Evolutionary conservation across 1,284 basidiomycete species (phyloP).

Genomic region (Malassezia equina): DNA sequence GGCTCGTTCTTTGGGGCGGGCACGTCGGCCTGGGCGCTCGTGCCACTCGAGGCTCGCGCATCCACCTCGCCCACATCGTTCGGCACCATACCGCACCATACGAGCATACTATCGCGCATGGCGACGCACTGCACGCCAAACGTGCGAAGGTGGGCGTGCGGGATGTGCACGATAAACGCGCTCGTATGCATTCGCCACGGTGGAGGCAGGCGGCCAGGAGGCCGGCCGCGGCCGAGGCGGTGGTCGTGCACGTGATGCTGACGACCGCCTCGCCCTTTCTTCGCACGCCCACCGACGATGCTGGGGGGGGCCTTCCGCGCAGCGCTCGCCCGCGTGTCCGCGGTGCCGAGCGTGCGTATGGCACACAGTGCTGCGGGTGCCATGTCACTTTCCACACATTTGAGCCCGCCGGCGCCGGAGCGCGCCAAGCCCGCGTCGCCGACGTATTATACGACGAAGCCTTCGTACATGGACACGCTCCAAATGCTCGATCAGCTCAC

Average conservation of each 20-base stretch:
- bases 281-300: neutral
- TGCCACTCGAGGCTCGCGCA: conserved; percentile 11
- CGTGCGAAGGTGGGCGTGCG: neutral
- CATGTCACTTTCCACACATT: neutral
- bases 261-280: neutral
- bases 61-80: conserved; percentile 3
- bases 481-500: conserved; percentile 61
- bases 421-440: conserved; percentile 54
- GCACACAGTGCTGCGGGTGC: neutral
- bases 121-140: conserved; percentile 11
- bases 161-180: conserved; percentile 12
- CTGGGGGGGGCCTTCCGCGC: neutral
- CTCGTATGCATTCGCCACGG: neutral
- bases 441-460: conserved; percentile 77
- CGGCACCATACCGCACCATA: conserved; percentile 10
- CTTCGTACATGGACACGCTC: conserved; percentile 66
- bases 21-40: neutral
- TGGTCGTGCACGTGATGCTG: neutral
- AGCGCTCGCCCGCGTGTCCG: neutral
- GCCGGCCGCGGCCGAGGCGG: neutral
- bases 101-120: conserved; percentile 10
- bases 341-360: neutral
- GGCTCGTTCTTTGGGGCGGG: too few species aligned
- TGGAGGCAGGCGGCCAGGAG: neutral
- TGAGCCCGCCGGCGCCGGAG: conserved; percentile 12